A percentile compares a stretch with the other conserved stretches of the same genome.
phyloP scores from a whole-genome alignment of 106 monocot genomes.

The Iris macrosiphon region DNA sequence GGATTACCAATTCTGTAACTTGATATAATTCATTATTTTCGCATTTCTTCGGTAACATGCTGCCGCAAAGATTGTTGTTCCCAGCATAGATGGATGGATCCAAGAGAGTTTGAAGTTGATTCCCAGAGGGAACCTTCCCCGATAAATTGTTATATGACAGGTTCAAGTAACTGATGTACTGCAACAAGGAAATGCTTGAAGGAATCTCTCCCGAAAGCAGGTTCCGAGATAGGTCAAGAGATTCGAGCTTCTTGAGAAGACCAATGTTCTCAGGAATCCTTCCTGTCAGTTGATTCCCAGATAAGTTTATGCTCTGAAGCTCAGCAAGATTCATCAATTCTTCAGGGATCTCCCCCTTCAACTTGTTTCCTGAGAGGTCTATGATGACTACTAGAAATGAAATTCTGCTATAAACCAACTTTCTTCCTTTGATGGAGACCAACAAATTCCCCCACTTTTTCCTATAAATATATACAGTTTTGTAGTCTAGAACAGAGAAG shows the following conservation, averaged over 20 bases:
- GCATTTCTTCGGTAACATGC: too few species aligned
- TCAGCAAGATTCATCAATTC: constrained; percentile 3
- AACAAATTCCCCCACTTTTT: not conserved
- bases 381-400: constrained; percentile 1
- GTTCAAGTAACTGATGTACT: constrained; percentile 18
- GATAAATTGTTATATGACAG: constrained; percentile 19
- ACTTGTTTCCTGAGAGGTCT: constrained; percentile 26
- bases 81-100: too few species aligned
- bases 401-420: not conserved
- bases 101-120: constrained; percentile 2
- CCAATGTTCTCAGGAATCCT: constrained; percentile 14
- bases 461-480: too few species aligned
- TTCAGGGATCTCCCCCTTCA: constrained; percentile 19
- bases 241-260: constrained; percentile 6
- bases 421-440: not conserved
- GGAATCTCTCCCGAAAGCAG: constrained; percentile 24
- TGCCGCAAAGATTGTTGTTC: too few species aligned
- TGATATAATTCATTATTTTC: too few species aligned
- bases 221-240: constrained; percentile 26
- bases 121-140: constrained; percentile 3
- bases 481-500: not conserved
- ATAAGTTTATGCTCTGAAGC: constrained; percentile 21
- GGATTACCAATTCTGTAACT: too few species aligned
- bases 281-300: constrained; percentile 13
- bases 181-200: constrained; percentile 5